These are phyloP conservation scores for Sarocladium strictum DNA, from an alignment of 2,329 filamentous ascomycete genomes.

Conservation along the genomic window DNA sequence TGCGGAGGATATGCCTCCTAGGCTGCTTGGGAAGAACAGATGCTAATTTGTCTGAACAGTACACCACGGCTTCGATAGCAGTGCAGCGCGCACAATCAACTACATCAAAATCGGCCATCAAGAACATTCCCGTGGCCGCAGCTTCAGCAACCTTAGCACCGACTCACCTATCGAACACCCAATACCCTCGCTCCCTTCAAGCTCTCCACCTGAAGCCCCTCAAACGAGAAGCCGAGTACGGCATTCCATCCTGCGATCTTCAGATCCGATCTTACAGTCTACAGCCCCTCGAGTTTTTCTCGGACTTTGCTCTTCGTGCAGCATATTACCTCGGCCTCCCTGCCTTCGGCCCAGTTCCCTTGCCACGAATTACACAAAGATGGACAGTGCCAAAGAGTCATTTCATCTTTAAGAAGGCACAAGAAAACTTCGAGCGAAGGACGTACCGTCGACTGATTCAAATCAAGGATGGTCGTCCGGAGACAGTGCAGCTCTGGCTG, in stretches of 20 bases:
- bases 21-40: not conserved
- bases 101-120: not conserved
- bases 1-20: not conserved
- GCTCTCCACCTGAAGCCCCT: slow-evolving; percentile 82
- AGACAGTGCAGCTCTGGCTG: slow-evolving; percentile 86
- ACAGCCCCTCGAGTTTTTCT: slow-evolving; percentile 87
- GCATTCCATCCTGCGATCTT: slow-evolving; percentile 81
- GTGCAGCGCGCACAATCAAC: not conserved
- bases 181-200: slow-evolving; percentile 69
- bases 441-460: slow-evolving; percentile 83
- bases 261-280: slow-evolving; percentile 88
- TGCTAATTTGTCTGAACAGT: not conserved
- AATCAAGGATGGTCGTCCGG: slow-evolving; percentile 84
- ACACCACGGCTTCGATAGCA: not conserved
- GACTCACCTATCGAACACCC: slow-evolving; percentile 13
- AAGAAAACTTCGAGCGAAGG: slow-evolving; percentile 95
- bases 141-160: not conserved
- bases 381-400: slow-evolving; percentile 88
- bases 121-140: slow-evolving; percentile 6
- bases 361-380: slow-evolving; percentile 81
- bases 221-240: slow-evolving; percentile 65
- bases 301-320: slow-evolving; percentile 88
- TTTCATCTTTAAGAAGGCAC: slow-evolving; percentile 95
- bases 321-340: slow-evolving; percentile 90
- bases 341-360: slow-evolving; percentile 76